A percentile compares a stretch with the other conserved stretches of the same genome.
Evolutionary conservation across 495 filamentous ascomycete genomes (phyloP).

Genomic region (Penicillium chermesinum): DNA sequence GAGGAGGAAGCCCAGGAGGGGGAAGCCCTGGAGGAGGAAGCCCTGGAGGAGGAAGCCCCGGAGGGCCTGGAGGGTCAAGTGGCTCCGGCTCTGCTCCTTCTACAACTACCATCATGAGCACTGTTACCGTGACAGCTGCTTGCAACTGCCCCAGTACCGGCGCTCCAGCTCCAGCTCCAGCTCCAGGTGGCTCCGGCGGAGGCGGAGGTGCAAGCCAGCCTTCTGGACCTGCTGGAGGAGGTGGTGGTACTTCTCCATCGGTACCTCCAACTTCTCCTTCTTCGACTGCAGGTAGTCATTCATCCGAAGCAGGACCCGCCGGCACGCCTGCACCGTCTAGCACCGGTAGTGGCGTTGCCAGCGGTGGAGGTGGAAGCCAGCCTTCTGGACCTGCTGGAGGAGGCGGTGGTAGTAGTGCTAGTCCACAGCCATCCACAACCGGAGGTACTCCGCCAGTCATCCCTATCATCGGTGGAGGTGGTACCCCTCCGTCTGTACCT

Average conservation of each 20-base stretch:
- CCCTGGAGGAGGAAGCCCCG: too few relatives aligned
- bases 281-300: neutral
- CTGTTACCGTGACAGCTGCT: constrained; percentile 20
- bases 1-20: too few relatives aligned
- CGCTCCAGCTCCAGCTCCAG: constrained; percentile 5
- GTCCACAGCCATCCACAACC: neutral
- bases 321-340: constrained; percentile 3
- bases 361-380: constrained; percentile 7
- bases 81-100: constrained; percentile 7
- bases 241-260: too few relatives aligned
- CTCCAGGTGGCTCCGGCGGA: constrained; percentile 1
- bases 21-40: too few relatives aligned
- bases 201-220: constrained; percentile 7
- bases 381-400: constrained; percentile 2
- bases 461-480: neutral
- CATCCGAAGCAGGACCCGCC: too few relatives aligned
- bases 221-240: constrained; percentile 1
- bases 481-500: neutral
- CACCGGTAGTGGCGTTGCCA: constrained; percentile 2
- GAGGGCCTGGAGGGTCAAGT: too few relatives aligned
- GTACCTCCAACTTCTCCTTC: neutral
- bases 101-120: constrained; percentile 15
- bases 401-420: neutral
- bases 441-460: neutral
- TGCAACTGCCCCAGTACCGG: constrained; percentile 13